phyloP scores from a whole-genome alignment of 805 yeast species.

The Candida stauntonica region DNA sequence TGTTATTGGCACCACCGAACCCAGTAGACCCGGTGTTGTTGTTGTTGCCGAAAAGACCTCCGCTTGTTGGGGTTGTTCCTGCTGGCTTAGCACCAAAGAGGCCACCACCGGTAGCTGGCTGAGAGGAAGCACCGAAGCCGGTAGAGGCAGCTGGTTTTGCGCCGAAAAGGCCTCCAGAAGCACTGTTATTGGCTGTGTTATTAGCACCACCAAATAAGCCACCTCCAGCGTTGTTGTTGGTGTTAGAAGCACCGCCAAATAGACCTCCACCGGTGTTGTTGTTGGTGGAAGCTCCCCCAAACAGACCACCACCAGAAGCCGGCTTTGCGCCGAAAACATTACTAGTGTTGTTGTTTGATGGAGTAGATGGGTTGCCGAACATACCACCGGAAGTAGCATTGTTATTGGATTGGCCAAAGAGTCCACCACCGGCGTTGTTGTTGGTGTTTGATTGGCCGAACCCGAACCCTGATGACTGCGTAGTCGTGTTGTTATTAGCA shows the following conservation, averaged over 20 bases:
- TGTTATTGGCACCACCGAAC: constrained; percentile 13
- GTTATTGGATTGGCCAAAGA: constrained; percentile 9
- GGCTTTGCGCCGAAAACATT: constrained; percentile 29
- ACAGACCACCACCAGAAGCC: constrained; percentile 25
- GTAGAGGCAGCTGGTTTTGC: constrained; percentile 14
- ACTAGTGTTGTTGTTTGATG: constrained; percentile 19
- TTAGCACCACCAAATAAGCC: constrained; percentile 28
- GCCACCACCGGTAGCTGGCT: constrained; percentile 26
- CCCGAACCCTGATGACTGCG: constrained; percentile 4
- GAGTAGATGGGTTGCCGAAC: constrained; percentile 33
- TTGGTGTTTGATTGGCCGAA: constrained; percentile 4
- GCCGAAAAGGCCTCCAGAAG: constrained; percentile 38
- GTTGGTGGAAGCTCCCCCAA: constrained; percentile 13
- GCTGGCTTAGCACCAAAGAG: constrained; percentile 28
- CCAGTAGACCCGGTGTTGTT: constrained; percentile 22
- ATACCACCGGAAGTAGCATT: constrained; percentile 31
- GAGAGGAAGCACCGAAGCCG: constrained; percentile 3
- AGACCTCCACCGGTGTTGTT: constrained; percentile 26
- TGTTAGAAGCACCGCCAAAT: constrained; percentile 33
- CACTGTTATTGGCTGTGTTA: constrained; percentile 25
- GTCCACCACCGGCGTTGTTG: constrained; percentile 7
- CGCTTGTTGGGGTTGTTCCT: constrained; percentile 27
- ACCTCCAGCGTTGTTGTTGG: constrained; percentile 19
- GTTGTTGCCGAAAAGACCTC: constrained; percentile 40
- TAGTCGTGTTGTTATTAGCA: constrained; percentile 10